These are phyloP conservation scores for Aristolochia fimbriata DNA, from an alignment of 164 flowering plant genomes.

Conservation along the genomic window DNA sequence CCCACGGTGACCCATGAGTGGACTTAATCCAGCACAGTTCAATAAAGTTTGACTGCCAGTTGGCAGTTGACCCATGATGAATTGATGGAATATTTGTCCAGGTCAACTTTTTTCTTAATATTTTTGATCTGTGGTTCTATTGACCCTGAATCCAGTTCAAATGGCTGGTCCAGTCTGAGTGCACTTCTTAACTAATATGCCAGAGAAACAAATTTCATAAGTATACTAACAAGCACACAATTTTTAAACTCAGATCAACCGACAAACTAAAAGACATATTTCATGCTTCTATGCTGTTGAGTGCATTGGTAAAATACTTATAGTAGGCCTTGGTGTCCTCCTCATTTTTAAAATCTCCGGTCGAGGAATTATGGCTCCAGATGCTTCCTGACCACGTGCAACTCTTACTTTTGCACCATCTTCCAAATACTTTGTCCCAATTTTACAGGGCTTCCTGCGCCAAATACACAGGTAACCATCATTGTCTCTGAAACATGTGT, in stretches of 20 bases:
- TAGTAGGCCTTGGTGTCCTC: slow-evolving; percentile 73
- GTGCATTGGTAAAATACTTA: slow-evolving; percentile 20
- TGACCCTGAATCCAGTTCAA: background rate
- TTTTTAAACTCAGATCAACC: background rate
- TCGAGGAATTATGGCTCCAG: slow-evolving; percentile 86
- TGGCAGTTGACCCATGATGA: background rate
- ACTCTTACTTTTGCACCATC: slow-evolving; percentile 88
- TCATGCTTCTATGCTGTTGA: background rate
- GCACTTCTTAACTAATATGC: background rate
- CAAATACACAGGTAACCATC: background rate
- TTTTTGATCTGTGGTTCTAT: background rate
- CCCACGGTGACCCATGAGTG: too few species aligned
- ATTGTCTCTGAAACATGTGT: background rate
- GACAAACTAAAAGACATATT: background rate
- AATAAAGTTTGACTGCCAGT: too few species aligned
- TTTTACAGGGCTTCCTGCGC: slow-evolving; percentile 3
- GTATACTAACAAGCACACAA: background rate
- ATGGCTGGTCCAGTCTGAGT: background rate
- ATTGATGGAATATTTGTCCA: background rate
- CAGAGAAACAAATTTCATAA: background rate
- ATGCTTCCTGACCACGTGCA: slow-evolving; percentile 74
- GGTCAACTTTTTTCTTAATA: background rate
- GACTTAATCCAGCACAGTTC: too few species aligned
- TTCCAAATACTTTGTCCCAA: slow-evolving; percentile 44
- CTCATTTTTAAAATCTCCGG: slow-evolving; percentile 91